Base-by-base conservation (phyloP, 176 grass and related monocot genomes). In the Musa itinerans region DNA sequence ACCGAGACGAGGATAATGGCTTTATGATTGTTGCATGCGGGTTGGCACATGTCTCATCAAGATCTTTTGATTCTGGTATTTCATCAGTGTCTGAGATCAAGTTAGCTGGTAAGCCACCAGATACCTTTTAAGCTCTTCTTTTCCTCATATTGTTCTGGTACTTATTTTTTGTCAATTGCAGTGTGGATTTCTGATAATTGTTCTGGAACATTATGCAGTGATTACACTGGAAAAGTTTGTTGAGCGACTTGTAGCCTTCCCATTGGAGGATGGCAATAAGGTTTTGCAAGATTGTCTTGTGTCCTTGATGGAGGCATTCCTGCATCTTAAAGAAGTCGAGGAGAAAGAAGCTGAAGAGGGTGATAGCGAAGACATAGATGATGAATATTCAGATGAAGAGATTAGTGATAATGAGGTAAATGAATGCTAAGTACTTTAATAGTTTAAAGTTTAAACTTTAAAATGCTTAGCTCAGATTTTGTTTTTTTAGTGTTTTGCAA, bases 1-100 rank as follows among this genome's bases (percentile, higher is more conserved):
- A 76, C 56, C 76, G 84, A 53, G 61, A 80, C 49, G 85, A 88
- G 29, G 27, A 69, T 80, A 84, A 85, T 26, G 87, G 87, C 53
- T 88, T 78, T 82, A 71, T 64, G 51, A 54, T 69, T 59, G 92
- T 85, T 87, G 77, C 75, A 52, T 83, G 83, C 85, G 85, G 83
- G 50, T 77, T 96, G 81, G 85, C 89, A 59, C 81, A 83, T 69
- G 52, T 96, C 67, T 89, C 92, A 65, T 87, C 82, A 57, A 89
- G 50, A 63, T 79, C 72, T 52, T 95, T 95, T 76, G 82, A 66
- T 75, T 78, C 71, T 53, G 67, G 56, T 10, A 71, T 89, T 58
- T 96, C 92, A 80, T 89, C 85, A 19, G 89, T 82, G 71, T 87
- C 89, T 2, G 92, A 96, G 87, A 89, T 84, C 65, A 96, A 89